Evolutionary conservation across 805 yeast genomes (phyloP), one percentile per base, ranked within the genome.

Genomic region (Blastobotrys robertii): DNA sequence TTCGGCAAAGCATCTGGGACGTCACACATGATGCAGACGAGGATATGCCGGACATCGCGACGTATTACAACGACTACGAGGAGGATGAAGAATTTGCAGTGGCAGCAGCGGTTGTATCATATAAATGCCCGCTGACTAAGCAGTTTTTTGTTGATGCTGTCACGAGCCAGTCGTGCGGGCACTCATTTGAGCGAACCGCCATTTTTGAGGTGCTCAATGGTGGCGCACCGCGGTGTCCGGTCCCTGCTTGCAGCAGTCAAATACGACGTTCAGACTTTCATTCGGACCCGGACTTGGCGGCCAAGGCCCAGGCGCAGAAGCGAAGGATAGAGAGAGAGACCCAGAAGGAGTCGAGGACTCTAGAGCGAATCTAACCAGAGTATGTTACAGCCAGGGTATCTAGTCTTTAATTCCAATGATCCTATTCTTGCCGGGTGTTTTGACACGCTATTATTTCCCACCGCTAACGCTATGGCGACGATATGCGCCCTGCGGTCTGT

Each of bases 21-120:
- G 41, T 34, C 5, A 16, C 42, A 7, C 48, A 50, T 34, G 52
- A 44, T 3, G 43, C 38, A 4, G 50, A 42, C 38, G 50, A 45
- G 14, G 50, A 47, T n/a, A 43, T 46, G 48, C 55, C 56, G 2
- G 37, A 34, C 7, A 29, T 52, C 3, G 48, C 44, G 14, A 25
- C 36, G 6, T 50, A 33, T 31, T 48, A 37, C 29, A 36, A 25
- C n/a, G 51, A 52, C 34, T 42, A 38, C 15, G 45, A 38, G 12
- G 59, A 56, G 29, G 57, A 55, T 22, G 64, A 58, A 14, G 64
- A 60, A 10, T 19, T 59, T 19, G 54, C 51, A 11, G 53, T 57
- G 9, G 59, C 48, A 32, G 50, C 47, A 16, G 54, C 48, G 16
- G 43, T 39, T 3, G 46, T 48, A 10, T 50, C 60, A 15, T 53